Evolutionary conservation across 2,329 filamentous ascomycete species (phyloP).

Genomic region (Penicillium hesseltinei): DNA sequence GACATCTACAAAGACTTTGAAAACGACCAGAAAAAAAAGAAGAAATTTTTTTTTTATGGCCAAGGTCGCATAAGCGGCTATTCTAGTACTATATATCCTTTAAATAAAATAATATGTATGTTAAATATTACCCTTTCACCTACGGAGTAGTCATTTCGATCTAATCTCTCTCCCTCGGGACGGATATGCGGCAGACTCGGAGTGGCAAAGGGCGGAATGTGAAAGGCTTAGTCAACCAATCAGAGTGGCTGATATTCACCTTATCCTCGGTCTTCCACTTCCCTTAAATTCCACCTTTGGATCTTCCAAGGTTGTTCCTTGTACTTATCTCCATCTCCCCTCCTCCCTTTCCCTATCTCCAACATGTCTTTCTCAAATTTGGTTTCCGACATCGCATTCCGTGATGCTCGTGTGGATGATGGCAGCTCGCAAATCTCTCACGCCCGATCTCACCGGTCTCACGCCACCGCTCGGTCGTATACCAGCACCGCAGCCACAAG

Average conservation of each 20-base stretch:
- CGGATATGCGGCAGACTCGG: neutral
- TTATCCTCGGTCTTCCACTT: neutral
- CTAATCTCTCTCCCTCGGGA: neutral
- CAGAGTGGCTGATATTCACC: neutral
- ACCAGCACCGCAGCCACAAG: conserved; percentile 50
- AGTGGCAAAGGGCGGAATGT: conserved; percentile 1
- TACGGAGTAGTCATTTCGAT: neutral
- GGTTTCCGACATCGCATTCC: conserved; percentile 50
- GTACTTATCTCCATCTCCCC: neutral
- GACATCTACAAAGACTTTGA: too few relatives aligned
- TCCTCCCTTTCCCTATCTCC: neutral
- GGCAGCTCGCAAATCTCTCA: conserved; percentile 45
- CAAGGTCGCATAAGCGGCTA: too few relatives aligned
- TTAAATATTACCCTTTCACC: too few relatives aligned
- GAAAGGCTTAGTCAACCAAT: conserved; percentile 3
- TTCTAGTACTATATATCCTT: too few relatives aligned
- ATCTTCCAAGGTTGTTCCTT: neutral
- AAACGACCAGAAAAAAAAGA: too few relatives aligned
- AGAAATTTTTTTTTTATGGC: too few relatives aligned
- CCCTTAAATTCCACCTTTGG: neutral
- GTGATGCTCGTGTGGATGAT: conserved; percentile 44
- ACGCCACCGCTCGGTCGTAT: conserved; percentile 43
- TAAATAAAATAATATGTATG: too few relatives aligned
- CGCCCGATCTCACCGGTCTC: conserved; percentile 40
- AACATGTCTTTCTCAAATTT: conserved; percentile 52